These are phyloP conservation scores for Sporothrix schenckii DNA, from an alignment of 2,329 filamentous ascomycete species.

Conservation along the genomic window DNA sequence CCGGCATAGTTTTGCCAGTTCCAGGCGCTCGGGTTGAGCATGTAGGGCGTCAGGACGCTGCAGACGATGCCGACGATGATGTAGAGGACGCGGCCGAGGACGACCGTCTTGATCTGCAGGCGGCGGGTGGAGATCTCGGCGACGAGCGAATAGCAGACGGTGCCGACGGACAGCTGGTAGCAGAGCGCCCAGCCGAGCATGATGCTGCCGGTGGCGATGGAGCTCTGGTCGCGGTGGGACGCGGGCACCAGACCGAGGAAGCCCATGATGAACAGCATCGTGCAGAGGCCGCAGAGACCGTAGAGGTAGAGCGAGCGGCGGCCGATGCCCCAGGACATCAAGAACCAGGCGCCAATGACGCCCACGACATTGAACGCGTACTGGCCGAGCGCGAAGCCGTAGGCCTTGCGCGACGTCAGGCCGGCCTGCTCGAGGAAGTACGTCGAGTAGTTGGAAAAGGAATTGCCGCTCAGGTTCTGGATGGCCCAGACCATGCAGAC, in stretches of 20 bases:
- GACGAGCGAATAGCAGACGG: slow-evolving; percentile 86
- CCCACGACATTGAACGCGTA: slow-evolving; percentile 76
- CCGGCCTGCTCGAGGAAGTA: slow-evolving; percentile 66
- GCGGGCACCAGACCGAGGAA: slow-evolving; percentile 76
- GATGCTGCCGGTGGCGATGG: slow-evolving; percentile 79
- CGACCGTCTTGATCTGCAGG: slow-evolving; percentile 83
- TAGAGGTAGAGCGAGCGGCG: slow-evolving; percentile 75
- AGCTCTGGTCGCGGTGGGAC: slow-evolving; percentile 60
- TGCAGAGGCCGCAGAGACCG: slow-evolving; percentile 71
- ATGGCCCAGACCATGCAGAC: slow-evolving; percentile 67
- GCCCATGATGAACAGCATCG: slow-evolving; percentile 80
- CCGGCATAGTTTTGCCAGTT: slow-evolving; percentile 85
- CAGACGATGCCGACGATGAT: slow-evolving; percentile 82
- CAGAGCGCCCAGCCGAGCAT: slow-evolving; percentile 81
- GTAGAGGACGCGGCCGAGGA: slow-evolving; percentile 39
- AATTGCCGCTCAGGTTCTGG: slow-evolving; percentile 65
- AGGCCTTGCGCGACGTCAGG: slow-evolving; percentile 55
- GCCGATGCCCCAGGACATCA: slow-evolving; percentile 75
- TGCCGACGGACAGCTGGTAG: slow-evolving; percentile 86
- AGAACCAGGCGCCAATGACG: slow-evolving; percentile 77
- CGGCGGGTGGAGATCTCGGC: slow-evolving; percentile 80
- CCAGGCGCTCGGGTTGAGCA: slow-evolving; percentile 87
- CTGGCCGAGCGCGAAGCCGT: slow-evolving; percentile 65
- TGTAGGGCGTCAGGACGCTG: slow-evolving; percentile 83
- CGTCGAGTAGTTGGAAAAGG: slow-evolving; percentile 67